Conservation (phyloP, 176 grass and related monocot species). For the Pharus latifolius region DNA sequence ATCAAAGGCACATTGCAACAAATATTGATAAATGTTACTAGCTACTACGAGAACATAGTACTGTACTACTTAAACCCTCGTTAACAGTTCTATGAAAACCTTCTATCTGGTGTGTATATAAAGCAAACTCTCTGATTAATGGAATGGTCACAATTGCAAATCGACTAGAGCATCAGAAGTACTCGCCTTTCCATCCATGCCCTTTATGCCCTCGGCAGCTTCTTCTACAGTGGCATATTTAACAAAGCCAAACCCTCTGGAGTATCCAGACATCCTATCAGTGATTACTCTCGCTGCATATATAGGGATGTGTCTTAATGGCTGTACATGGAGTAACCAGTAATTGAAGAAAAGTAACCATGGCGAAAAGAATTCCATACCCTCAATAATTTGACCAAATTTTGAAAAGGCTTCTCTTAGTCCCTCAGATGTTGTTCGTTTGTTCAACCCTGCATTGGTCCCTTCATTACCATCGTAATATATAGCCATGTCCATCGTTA, state of each 20-base stretch:
- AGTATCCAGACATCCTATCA: conserved; percentile 75
- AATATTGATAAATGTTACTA: no score
- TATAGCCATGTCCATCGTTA: neutral
- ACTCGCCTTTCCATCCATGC: conserved; percentile 87
- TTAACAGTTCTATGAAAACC: no score
- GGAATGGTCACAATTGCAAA: neutral
- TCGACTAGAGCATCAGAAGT: neutral
- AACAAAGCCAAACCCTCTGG: conserved; percentile 83
- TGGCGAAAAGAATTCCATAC: conserved; percentile 24
- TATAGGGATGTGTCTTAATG: neutral
- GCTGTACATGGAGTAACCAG: neutral
- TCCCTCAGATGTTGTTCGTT: conserved; percentile 49
- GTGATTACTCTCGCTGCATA: conserved; percentile 69
- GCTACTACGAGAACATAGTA: neutral
- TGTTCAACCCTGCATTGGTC: conserved; percentile 54
- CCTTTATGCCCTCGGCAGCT: conserved; percentile 56
- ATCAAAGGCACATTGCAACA: no score
- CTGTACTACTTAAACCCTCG: no score
- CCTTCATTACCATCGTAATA: neutral
- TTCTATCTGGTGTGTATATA: neutral
- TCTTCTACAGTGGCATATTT: conserved; percentile 70
- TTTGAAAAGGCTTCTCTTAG: conserved; percentile 60
- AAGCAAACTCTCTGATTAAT: neutral
- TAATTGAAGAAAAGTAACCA: neutral
- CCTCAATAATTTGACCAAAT: conserved; percentile 63